Percentiles rank a stretch among this genome's conserved stretches.
Evolutionary conservation across 345 rosid species (phyloP).

Genomic region (Aurinia saxatilis): DNA sequence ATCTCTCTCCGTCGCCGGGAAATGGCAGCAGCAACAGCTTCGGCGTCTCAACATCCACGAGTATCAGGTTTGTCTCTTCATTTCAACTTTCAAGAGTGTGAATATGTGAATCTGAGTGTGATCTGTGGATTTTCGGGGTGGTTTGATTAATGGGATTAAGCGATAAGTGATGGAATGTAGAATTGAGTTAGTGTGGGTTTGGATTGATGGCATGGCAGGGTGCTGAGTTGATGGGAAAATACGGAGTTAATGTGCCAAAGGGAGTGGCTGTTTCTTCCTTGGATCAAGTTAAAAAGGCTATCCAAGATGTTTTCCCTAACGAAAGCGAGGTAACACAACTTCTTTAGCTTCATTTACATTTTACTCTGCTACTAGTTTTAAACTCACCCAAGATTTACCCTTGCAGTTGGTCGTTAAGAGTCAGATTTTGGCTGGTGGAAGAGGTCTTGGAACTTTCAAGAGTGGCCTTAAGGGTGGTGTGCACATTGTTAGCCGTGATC

Average conservation of each 20-base stretch:
- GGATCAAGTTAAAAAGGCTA: conserved; percentile 56
- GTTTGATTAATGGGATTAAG: background rate
- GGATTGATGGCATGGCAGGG: too few species aligned
- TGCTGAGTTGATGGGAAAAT: conserved; percentile 87
- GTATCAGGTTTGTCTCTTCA: conserved; percentile 55
- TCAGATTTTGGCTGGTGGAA: conserved; percentile 97
- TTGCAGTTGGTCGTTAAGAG: conserved; percentile 91
- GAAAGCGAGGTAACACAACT: conserved; percentile 51
- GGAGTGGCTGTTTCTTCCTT: conserved; percentile 75
- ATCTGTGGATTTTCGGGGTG: conserved; percentile 1
- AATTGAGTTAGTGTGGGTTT: background rate
- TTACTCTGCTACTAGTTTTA: background rate
- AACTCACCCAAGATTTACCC: background rate
- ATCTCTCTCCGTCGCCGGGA: conserved; percentile 72
- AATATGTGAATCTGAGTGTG: background rate
- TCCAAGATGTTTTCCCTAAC: conserved; percentile 55
- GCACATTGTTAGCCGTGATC: conserved; percentile 74
- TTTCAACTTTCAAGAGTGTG: background rate
- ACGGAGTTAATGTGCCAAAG: conserved; percentile 86
- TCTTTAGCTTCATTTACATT: background rate
- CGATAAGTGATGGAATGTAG: background rate
- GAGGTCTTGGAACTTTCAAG: conserved; percentile 91
- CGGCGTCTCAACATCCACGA: conserved; percentile 98
- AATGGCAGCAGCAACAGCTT: conserved; percentile 92
- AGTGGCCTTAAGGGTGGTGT: conserved; percentile 94